Conservation (phyloP, 352 stramenopile genomes). For the Aphanomyces astaci region DNA sequence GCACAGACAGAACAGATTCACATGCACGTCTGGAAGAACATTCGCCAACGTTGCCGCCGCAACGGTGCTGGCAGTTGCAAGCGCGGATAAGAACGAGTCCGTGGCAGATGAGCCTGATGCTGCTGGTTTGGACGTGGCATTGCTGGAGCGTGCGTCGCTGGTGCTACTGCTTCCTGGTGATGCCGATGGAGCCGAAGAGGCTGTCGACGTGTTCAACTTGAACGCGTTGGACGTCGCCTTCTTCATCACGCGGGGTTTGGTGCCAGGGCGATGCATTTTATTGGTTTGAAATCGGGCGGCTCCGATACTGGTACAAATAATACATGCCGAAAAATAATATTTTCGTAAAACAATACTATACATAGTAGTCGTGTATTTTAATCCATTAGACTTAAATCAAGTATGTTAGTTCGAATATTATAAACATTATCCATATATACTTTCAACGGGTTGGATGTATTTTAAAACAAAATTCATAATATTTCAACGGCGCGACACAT, state of each 20-base stretch:
- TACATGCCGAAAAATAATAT: not conserved
- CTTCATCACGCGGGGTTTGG: not conserved
- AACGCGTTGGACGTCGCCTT: not conserved
- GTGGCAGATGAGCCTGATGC: too few species aligned
- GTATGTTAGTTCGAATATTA: too few species aligned
- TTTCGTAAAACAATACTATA: too few species aligned
- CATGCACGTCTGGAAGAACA: slow-evolving; percentile 12
- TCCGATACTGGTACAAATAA: too few species aligned
- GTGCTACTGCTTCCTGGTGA: not conserved
- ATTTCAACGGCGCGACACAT: not conserved
- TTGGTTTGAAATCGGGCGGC: slow-evolving; percentile 7
- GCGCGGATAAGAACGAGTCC: not conserved
- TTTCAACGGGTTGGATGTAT: too few species aligned
- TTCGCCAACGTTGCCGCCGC: slow-evolving; percentile 12
- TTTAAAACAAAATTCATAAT: too few species aligned
- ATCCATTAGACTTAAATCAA: too few species aligned
- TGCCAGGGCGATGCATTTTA: not conserved
- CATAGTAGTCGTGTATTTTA: too few species aligned
- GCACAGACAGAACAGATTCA: slow-evolving; percentile 17
- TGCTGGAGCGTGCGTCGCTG: too few species aligned
- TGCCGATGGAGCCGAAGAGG: not conserved
- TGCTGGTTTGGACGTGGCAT: too few species aligned
- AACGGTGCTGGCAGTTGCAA: not conserved
- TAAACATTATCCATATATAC: too few species aligned
- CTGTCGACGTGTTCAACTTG: not conserved